These are phyloP conservation scores for Clavulina sp. DNA, from an alignment of 768 basidiomycete genomes.

Conservation along the genomic window DNA sequence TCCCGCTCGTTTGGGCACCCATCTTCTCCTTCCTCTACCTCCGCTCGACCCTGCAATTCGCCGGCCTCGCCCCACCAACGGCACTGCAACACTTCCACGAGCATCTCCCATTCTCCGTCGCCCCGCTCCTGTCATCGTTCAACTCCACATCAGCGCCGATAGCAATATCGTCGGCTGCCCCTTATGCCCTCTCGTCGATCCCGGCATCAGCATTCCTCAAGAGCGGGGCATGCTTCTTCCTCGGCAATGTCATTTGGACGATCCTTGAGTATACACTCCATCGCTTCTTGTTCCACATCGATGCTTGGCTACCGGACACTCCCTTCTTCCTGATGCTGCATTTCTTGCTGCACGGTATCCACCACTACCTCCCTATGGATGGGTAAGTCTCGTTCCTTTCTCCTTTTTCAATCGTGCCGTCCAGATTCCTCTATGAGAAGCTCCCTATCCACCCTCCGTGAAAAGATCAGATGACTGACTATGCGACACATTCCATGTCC, in stretches of 20 bases:
- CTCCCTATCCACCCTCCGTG: conserved; percentile 4
- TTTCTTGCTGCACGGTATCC: conserved; percentile 87
- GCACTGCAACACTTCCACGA: conserved; percentile 18
- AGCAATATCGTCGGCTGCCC: conserved; percentile 10
- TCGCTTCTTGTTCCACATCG: conserved; percentile 95
- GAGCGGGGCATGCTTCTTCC: conserved; percentile 49
- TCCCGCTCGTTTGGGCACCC: conserved; percentile 83
- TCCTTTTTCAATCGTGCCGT: conserved; percentile 8
- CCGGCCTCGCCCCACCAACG: conserved; percentile 47
- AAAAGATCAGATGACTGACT: not conserved
- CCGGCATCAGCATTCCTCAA: conserved; percentile 36
- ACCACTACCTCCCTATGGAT: conserved; percentile 97
- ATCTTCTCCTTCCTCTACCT: conserved; percentile 63
- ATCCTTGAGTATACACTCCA: conserved; percentile 84
- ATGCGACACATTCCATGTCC: not conserved
- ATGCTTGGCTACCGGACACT: conserved; percentile 68
- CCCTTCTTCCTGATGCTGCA: conserved; percentile 68
- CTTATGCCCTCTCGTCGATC: conserved; percentile 25
- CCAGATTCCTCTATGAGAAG: conserved; percentile 1
- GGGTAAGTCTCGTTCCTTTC: conserved; percentile 28
- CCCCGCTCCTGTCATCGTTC: conserved; percentile 20
- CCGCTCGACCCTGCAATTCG: conserved; percentile 72
- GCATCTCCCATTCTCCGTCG: too few species aligned
- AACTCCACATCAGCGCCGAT: conserved; percentile 15
- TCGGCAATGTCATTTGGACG: conserved; percentile 88